These are phyloP conservation scores for Mortierella sp. DNA, from an alignment of 371 early-diverging fungal genomes.

Conservation along the genomic window DNA sequence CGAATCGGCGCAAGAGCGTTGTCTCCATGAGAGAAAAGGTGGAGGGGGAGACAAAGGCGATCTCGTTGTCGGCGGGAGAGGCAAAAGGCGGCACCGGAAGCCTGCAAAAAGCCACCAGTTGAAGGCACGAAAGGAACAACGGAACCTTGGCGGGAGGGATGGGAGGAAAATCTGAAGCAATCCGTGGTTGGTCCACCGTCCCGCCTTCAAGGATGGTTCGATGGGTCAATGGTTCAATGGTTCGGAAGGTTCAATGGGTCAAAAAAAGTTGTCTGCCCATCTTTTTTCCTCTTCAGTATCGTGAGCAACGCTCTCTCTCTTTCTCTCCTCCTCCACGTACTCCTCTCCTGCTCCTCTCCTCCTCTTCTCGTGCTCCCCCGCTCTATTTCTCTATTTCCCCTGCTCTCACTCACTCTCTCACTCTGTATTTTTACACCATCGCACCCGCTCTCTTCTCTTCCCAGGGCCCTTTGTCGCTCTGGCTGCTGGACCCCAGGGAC, in stretches of 20 bases:
- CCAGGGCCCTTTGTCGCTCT: conserved; percentile 2
- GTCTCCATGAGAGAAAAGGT: conserved; percentile 13
- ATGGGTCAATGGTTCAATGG: neutral
- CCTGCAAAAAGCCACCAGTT: neutral
- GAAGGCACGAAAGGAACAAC: neutral
- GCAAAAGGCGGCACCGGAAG: neutral
- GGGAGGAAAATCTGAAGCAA: neutral
- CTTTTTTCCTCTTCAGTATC: neutral
- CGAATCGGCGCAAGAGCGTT: conserved; percentile 14
- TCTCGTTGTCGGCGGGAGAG: neutral
- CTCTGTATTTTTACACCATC: neutral
- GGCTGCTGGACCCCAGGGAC: neutral
- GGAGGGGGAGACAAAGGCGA: neutral
- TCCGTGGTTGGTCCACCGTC: neutral
- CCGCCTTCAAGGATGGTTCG: neutral
- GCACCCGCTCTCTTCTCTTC: too few species aligned
- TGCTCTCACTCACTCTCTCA: neutral
- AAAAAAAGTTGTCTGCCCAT: neutral
- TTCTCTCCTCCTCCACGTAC: conserved; percentile 1
- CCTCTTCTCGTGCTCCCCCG: neutral
- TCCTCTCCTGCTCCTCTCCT: neutral
- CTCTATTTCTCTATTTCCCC: neutral
- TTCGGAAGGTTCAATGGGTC: neutral
- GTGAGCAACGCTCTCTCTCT: neutral
- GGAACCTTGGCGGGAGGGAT: neutral